phyloP scores from a whole-genome alignment of 2,329 filamentous ascomycete species.

The Fusarium sp. region DNA sequence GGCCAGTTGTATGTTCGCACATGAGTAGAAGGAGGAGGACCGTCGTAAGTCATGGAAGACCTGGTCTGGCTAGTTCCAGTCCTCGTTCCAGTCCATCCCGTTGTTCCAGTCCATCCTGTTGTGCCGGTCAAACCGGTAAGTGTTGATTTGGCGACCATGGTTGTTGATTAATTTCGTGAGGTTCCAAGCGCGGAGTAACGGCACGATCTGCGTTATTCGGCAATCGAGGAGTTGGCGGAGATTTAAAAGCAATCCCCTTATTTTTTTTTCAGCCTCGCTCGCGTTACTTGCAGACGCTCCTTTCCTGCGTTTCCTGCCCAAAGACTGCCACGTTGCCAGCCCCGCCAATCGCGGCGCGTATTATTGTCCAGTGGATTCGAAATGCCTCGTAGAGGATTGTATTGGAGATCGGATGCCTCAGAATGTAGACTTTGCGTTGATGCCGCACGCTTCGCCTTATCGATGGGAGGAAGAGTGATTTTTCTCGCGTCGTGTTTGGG shows the following conservation, averaged over 20 bases:
- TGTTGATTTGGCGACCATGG: constrained; percentile 48
- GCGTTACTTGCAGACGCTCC: background rate
- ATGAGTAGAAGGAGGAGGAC: constrained; percentile 55
- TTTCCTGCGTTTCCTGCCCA: constrained; percentile 1
- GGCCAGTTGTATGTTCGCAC: constrained; percentile 76
- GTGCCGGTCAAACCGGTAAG: constrained; percentile 49
- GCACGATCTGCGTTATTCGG: background rate
- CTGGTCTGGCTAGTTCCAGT: constrained; percentile 48
- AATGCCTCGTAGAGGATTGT: constrained; percentile 25
- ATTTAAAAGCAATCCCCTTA: background rate
- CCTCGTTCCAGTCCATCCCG: constrained; percentile 35
- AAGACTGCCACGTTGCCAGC: constrained; percentile 43
- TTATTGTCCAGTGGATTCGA: constrained; percentile 31
- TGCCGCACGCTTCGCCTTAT: constrained; percentile 27
- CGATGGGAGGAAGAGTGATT: background rate
- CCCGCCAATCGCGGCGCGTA: constrained; percentile 33
- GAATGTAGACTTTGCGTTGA: constrained; percentile 20
- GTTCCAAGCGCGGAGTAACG: background rate
- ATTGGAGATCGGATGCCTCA: constrained; percentile 6
- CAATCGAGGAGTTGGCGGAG: background rate
- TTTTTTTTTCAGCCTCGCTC: background rate
- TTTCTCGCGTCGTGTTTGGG: constrained; percentile 18
- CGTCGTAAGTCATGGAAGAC: constrained; percentile 59
- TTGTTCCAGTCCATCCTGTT: constrained; percentile 34
- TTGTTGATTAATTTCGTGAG: constrained; percentile 2